Percentiles rank a stretch among this genome's conserved stretches.
Conservation (phyloP, 169 alveolate species). For the Condylostoma magnum region DNA sequence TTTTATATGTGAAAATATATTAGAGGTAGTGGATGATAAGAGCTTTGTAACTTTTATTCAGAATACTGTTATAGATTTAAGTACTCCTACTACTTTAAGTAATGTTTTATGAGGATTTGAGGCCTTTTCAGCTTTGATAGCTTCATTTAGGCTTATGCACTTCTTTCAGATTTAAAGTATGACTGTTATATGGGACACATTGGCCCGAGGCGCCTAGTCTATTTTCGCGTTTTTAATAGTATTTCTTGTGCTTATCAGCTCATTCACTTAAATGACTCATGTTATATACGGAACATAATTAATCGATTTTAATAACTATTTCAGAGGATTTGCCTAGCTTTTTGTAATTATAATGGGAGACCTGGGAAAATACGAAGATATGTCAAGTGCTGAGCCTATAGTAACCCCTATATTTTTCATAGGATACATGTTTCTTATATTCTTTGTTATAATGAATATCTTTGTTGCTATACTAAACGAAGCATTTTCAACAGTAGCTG, state of each 20-base stretch:
- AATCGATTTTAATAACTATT: not conserved
- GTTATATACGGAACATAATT: constrained; percentile 9
- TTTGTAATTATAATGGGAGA: constrained; percentile 6
- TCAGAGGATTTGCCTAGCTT: not conserved
- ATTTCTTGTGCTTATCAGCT: not conserved
- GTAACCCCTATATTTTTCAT: constrained; percentile 27
- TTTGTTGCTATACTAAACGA: constrained; percentile 22
- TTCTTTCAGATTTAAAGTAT: constrained; percentile 14
- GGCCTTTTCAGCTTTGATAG: not conserved
- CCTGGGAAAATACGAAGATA: not conserved
- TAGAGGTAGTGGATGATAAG: not conserved
- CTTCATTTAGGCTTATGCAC: not conserved
- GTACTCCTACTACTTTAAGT: not conserved
- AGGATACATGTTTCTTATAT: not conserved
- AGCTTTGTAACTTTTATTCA: too few species aligned
- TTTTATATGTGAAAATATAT: not conserved
- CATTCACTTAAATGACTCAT: constrained; percentile 17
- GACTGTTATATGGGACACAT: constrained; percentile 29
- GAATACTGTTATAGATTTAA: not conserved
- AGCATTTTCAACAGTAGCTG: constrained; percentile 16
- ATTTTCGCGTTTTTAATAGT: constrained; percentile 19
- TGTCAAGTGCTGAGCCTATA: not conserved
- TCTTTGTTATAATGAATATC: constrained; percentile 21
- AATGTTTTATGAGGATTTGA: not conserved
- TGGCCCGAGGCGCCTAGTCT: constrained; percentile 22